Evolutionary conservation across 371 early-diverging fungal species (phyloP).

Genomic region (Mucor mucedo): DNA sequence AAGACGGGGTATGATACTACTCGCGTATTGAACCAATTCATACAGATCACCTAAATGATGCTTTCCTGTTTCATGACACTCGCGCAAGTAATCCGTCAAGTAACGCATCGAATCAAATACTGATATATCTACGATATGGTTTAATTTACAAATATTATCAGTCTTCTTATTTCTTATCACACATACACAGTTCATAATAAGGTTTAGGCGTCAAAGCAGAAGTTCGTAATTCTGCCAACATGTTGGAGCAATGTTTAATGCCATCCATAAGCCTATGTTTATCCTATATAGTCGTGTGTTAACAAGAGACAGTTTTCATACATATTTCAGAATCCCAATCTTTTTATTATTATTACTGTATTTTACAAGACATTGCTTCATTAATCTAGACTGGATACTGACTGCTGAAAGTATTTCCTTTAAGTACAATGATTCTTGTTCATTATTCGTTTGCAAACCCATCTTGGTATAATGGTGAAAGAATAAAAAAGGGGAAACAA

Average conservation of each 20-base stretch:
- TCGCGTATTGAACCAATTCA: slow-evolving; percentile 96
- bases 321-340: background rate
- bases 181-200: slow-evolving; percentile 95
- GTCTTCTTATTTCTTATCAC: background rate
- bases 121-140: slow-evolving; percentile 76
- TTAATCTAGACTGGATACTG: slow-evolving; percentile 87
- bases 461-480: background rate
- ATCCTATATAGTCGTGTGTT: slow-evolving; percentile 55
- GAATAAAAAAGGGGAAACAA: background rate
- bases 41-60: slow-evolving; percentile 95
- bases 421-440: slow-evolving; percentile 83
- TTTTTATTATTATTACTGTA: slow-evolving; percentile 6
- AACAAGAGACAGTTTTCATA: background rate
- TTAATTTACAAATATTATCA: background rate
- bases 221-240: slow-evolving; percentile 94
- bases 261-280: slow-evolving; percentile 93
- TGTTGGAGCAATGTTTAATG: slow-evolving; percentile 93
- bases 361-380: slow-evolving; percentile 89
- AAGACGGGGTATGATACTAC: slow-evolving; percentile 95
- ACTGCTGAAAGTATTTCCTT: slow-evolving; percentile 87
- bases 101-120: slow-evolving; percentile 94
- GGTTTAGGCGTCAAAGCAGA: slow-evolving; percentile 92
- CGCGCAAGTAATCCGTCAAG: slow-evolving; percentile 83
- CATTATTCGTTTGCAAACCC: slow-evolving; percentile 26
- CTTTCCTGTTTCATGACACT: slow-evolving; percentile 81